These are phyloP conservation scores for Ophiostoma sp. DNA, from an alignment of 2,329 filamentous ascomycete species.

Conservation along the genomic window DNA sequence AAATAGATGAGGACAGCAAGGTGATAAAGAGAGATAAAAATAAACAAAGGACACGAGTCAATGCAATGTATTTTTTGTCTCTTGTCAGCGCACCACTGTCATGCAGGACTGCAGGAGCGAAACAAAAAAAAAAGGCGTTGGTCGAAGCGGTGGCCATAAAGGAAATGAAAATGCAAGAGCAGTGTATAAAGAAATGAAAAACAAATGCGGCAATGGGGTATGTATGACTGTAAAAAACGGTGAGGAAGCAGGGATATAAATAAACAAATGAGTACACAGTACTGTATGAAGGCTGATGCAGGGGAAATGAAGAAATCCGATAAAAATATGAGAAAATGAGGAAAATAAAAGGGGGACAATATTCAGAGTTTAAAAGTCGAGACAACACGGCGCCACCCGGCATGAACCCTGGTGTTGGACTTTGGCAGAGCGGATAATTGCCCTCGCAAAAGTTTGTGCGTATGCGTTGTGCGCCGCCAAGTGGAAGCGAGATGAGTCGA, in stretches of 20 bases:
- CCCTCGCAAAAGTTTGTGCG: neutral
- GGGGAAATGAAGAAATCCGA: neutral
- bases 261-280: neutral
- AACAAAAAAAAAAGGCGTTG: neutral
- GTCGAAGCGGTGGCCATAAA: neutral
- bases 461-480: neutral
- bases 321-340: neutral
- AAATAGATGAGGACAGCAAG: neutral
- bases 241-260: slow-evolving; percentile 6
- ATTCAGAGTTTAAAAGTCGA: neutral
- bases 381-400: neutral
- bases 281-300: neutral
- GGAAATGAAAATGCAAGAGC: neutral
- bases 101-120: neutral
- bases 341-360: neutral
- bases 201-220: neutral
- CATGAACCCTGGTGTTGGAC: neutral
- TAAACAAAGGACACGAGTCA: neutral
- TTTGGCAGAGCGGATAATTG: neutral
- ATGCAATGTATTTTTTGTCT: slow-evolving; percentile 8
- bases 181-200: neutral
- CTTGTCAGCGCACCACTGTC: slow-evolving; percentile 1
- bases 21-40: slow-evolving; percentile 3
- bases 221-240: neutral
- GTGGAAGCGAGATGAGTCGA: neutral